Evolutionary conservation across 2,329 filamentous ascomycete genomes (phyloP).

Genomic region (Pyrenochaeta sp.): DNA sequence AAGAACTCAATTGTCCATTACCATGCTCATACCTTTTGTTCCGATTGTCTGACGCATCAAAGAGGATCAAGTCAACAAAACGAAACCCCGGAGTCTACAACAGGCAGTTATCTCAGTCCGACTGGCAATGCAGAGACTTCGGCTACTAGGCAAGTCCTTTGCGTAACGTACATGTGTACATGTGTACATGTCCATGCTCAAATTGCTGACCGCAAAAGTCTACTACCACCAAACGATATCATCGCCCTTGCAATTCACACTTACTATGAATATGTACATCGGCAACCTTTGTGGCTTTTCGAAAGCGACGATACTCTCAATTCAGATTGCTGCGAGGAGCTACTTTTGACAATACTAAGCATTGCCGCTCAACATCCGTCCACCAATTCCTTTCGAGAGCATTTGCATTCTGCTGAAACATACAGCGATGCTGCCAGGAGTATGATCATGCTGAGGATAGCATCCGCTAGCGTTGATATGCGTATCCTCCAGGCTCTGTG

Average conservation of each 20-base stretch:
- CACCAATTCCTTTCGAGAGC: not conserved
- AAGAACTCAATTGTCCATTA: not conserved
- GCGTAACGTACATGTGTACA: not conserved
- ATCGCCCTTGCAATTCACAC: not conserved
- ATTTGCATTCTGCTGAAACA: not conserved
- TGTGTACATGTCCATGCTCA: no score
- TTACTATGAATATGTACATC: not conserved
- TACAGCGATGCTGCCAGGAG: conserved; percentile 4
- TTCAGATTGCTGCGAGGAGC: not conserved
- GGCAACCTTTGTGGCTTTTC: conserved; percentile 3
- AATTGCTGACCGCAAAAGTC: not conserved
- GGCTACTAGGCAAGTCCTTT: not conserved
- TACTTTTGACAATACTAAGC: conserved; percentile 1
- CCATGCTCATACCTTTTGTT: no score
- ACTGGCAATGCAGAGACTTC: not conserved
- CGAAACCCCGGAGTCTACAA: not conserved
- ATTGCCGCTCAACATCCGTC: not conserved
- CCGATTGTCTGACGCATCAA: not conserved
- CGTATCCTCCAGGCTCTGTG: conserved; percentile 1
- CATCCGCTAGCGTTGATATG: not conserved
- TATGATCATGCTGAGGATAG: not conserved
- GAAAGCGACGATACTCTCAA: not conserved
- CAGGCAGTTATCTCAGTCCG: not conserved
- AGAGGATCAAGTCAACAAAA: not conserved
- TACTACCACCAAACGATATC: not conserved